Conservation (phyloP, 129 eudicot genomes). For the Centella asiatica region DNA sequence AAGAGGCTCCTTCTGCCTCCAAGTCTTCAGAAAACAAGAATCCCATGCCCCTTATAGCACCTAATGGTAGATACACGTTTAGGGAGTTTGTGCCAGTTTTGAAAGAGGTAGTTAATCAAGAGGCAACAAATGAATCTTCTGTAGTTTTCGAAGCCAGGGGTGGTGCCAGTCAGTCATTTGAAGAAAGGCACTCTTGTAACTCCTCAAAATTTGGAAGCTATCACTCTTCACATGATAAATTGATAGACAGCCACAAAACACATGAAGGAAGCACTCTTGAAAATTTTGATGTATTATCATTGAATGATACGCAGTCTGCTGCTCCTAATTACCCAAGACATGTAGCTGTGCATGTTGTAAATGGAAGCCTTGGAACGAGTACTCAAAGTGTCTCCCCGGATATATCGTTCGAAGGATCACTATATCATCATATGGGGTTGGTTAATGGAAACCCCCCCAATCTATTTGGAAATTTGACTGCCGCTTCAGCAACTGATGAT, state of each 20-base stretch:
- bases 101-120: conserved; percentile 26
- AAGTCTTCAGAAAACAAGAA: conserved; percentile 27
- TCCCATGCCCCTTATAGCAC: conserved; percentile 17
- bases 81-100: conserved; percentile 43
- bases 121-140: conserved; percentile 38
- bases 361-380: conserved; percentile 42
- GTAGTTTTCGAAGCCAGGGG: conserved; percentile 40
- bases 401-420: conserved; percentile 37
- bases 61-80: conserved; percentile 29
- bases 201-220: conserved; percentile 19
- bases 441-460: conserved; percentile 28
- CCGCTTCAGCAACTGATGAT: conserved; percentile 36
- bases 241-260: conserved; percentile 16
- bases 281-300: conserved; percentile 12
- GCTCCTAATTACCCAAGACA: conserved; percentile 60
- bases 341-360: conserved; percentile 84
- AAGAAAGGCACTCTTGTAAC: conserved; percentile 26
- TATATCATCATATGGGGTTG: conserved; percentile 29
- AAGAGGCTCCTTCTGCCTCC: conserved; percentile 32
- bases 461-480: conserved; percentile 30
- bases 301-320: conserved; percentile 29
- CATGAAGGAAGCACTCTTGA: conserved; percentile 27
- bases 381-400: conserved; percentile 25
- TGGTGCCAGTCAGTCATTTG: conserved; percentile 21
- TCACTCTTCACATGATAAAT: conserved; percentile 22